Percentiles rank a stretch among this genome's conserved stretches.
Conservation (phyloP, 768 basidiomycete species). For the Termitomyces eurrhizus region DNA sequence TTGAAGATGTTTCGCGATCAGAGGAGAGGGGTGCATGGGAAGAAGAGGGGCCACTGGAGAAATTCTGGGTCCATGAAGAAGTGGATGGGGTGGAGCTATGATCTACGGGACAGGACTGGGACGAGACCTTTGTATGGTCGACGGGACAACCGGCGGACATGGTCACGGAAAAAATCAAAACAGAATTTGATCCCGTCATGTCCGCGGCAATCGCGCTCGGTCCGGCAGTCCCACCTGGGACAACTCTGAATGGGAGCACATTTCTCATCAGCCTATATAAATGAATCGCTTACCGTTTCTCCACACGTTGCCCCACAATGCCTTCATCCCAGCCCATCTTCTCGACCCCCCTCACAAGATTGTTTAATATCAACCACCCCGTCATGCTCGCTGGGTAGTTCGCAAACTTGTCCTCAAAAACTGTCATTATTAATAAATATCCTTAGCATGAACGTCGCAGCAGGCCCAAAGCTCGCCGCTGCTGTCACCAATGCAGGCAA, state of each 20-base stretch:
- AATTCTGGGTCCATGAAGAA: slow-evolving; percentile 40
- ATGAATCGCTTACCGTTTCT: not conserved
- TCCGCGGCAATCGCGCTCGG: slow-evolving; percentile 10
- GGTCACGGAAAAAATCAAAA: slow-evolving; percentile 16
- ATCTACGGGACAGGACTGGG: slow-evolving; percentile 37
- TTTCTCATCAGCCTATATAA: slow-evolving; percentile 4
- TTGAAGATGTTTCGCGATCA: slow-evolving; percentile 82
- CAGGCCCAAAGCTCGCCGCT: slow-evolving; percentile 80
- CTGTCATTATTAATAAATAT: not conserved
- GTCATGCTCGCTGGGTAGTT: slow-evolving; percentile 73
- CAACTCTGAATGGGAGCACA: not conserved
- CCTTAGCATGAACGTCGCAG: slow-evolving; percentile 78
- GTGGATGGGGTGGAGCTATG: slow-evolving; percentile 22
- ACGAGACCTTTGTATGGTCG: slow-evolving; percentile 37
- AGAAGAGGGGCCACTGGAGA: slow-evolving; percentile 27
- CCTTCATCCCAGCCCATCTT: slow-evolving; percentile 64
- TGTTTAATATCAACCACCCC: slow-evolving; percentile 79
- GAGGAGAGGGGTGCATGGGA: slow-evolving; percentile 45
- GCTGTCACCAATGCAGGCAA: slow-evolving; percentile 86
- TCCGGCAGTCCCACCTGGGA: not conserved
- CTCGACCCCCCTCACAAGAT: slow-evolving; percentile 66
- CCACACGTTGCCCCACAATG: slow-evolving; percentile 36
- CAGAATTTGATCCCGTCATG: slow-evolving; percentile 4
- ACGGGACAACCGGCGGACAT: slow-evolving; percentile 47
- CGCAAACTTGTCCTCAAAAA: slow-evolving; percentile 9